Percentiles rank a stretch among this genome's conserved stretches.
Conservation (phyloP, 441 rosid genomes). For the Adansonia madagascariensis region DNA sequence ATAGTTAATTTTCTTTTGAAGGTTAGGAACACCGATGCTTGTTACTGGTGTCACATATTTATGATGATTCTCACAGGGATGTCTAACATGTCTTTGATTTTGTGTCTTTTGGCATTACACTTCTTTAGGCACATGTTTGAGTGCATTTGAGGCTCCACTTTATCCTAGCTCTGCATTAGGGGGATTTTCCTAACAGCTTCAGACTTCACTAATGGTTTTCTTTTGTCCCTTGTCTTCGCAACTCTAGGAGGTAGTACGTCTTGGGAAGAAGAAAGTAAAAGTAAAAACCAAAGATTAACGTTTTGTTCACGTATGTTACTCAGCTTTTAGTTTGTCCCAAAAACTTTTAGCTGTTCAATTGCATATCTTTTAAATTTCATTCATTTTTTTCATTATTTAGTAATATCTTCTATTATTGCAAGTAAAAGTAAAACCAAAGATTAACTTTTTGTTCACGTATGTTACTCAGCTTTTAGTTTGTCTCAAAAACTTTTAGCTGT, state of each 20-base stretch:
- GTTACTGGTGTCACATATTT: slow-evolving; percentile 17
- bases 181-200: slow-evolving; percentile 48
- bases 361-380: too few relatives aligned
- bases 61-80: slow-evolving; percentile 5
- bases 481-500: neutral
- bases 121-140: slow-evolving; percentile 61
- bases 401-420: too few relatives aligned
- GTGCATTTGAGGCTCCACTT: slow-evolving; percentile 78
- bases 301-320: neutral
- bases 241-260: neutral
- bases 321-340: too few relatives aligned
- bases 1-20: slow-evolving; percentile 19
- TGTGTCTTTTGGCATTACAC: slow-evolving; percentile 57
- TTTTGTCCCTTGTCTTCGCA: neutral
- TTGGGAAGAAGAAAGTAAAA: neutral
- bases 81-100: slow-evolving; percentile 22
- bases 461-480: neutral
- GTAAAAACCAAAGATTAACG: neutral
- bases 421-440: too few relatives aligned
- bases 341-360: too few relatives aligned
- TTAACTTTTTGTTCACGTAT: too few relatives aligned
- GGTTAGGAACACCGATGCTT: slow-evolving; percentile 9
- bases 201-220: neutral
- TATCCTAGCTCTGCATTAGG: slow-evolving; percentile 79
- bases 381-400: too few relatives aligned